phyloP scores from a whole-genome alignment of 257 asterid species.

The Capsicum rhomboideum region DNA sequence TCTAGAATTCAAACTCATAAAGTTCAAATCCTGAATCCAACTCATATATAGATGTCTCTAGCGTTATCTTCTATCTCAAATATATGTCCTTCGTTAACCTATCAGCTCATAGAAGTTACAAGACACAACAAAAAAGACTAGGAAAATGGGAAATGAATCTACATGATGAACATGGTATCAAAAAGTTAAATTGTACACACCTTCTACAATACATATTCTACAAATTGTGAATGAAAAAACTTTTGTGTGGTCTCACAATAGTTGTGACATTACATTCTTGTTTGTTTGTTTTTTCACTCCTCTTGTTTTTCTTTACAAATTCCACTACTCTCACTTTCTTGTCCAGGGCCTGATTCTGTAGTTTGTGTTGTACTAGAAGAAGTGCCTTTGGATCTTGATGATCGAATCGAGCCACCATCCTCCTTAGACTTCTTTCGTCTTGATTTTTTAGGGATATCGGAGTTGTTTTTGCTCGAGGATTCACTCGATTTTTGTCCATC shows the following conservation, averaged over 20 bases:
- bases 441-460: slow-evolving; percentile 34
- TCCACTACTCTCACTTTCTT: not conserved
- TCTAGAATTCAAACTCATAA: no score
- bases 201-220: not conserved
- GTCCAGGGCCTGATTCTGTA: not conserved
- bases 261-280: not conserved
- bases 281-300: not conserved
- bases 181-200: not conserved
- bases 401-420: slow-evolving; percentile 10
- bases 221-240: not conserved
- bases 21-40: no score
- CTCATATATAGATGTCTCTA: no score
- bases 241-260: not conserved
- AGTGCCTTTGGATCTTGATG: slow-evolving; percentile 18
- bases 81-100: not conserved
- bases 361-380: not conserved
- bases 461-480: slow-evolving; percentile 17
- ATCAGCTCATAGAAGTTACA: not conserved
- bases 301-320: not conserved
- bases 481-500: slow-evolving; percentile 23
- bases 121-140: not conserved
- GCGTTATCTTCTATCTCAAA: not conserved
- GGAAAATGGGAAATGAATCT: not conserved
- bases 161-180: not conserved
- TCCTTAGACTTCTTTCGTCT: slow-evolving; percentile 45